phyloP scores from a whole-genome alignment of 768 basidiomycete species.

The Amanita fuliginea region DNA sequence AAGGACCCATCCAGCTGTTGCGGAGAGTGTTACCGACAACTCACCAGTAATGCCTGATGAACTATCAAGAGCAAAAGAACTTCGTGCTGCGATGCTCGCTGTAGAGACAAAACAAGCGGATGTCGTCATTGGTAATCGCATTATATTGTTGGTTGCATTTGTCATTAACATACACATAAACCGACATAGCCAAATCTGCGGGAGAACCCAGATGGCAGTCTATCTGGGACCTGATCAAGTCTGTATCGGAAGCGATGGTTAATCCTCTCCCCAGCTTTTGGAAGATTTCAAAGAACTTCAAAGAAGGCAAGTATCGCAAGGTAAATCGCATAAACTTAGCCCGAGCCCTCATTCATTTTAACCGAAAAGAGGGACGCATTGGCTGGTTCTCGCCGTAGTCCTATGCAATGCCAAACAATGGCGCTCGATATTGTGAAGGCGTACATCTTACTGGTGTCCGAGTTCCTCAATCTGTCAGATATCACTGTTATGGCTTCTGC shows the following conservation, averaged over 20 bases:
- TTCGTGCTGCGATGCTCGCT: conserved; percentile 49
- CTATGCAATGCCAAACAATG: conserved; percentile 79
- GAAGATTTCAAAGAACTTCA: conserved; percentile 82
- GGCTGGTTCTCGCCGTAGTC: conserved; percentile 57
- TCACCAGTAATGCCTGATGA: conserved; percentile 23
- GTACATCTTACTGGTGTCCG: conserved; percentile 75
- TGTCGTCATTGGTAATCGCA: conserved; percentile 39
- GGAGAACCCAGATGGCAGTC: conserved; percentile 78
- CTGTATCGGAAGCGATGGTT: conserved; percentile 75
- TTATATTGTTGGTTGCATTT: neutral
- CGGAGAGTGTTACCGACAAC: conserved; percentile 30
- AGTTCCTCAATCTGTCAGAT: conserved; percentile 71
- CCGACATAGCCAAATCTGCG: conserved; percentile 45
- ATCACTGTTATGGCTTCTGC: conserved; percentile 55
- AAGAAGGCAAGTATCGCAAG: conserved; percentile 90
- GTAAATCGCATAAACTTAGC: conserved; percentile 26
- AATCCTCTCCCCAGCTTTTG: conserved; percentile 88
- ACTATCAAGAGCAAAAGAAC: conserved; percentile 37
- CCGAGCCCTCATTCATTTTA: conserved; percentile 5
- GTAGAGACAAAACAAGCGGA: conserved; percentile 60
- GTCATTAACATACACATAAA: neutral
- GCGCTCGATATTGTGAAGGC: conserved; percentile 77
- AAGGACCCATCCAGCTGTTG: conserved; percentile 26
- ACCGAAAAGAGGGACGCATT: conserved; percentile 17
- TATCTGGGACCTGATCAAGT: conserved; percentile 70